Base-by-base conservation (phyloP, 306 rosid genomes). In the Prunus kanzakura region DNA sequence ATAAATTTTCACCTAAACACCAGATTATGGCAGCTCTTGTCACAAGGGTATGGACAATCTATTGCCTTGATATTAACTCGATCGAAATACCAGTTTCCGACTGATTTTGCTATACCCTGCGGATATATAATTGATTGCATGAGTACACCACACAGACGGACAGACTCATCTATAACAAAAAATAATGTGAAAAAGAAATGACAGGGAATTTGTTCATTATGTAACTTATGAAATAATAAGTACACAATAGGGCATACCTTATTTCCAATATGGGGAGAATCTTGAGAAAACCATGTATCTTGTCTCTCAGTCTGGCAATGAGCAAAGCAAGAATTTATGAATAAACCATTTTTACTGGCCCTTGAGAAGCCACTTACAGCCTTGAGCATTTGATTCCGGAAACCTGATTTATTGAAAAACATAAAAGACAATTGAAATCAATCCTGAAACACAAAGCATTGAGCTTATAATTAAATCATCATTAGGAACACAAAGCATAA, bases 241-340 rank as follows among this genome's bases (percentile, higher is more conserved):
- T 55, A 23, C 41, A 35, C 16, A 22, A 41, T 30, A 57, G 23
- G 55, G 60, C 50, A 82, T 72, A 92, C 97, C 97, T 92, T 95
- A 69, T 90, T 89, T 20, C 79, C 38, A 3, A 92, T 64, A 50
- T 80, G 88, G 1, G 98, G 97, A 73, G 97, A 90, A 74, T 88
- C 61, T 74, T 86, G 88, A 41, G 96, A 80, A 80, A 90, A 92
- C 98, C 98, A 92, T 32, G 97, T 95, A 67, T 92, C 98, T 61
- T 83, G 97, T 71, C 95, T 88, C 90, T 90, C 98, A 3, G 89
- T 77, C 87, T 95, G 98, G 90, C 97, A 95, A 73, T 95, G 98
- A 52, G 96, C 82, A 83, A 94, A 92, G 74, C 97, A 90, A 2
- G 97, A 92, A 77, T 92, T 94, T 73, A 92, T 87, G 69, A 88